These are phyloP conservation scores for Graphiopsis chlorocephala DNA, from an alignment of 2,329 filamentous ascomycete genomes.

Conservation along the genomic window DNA sequence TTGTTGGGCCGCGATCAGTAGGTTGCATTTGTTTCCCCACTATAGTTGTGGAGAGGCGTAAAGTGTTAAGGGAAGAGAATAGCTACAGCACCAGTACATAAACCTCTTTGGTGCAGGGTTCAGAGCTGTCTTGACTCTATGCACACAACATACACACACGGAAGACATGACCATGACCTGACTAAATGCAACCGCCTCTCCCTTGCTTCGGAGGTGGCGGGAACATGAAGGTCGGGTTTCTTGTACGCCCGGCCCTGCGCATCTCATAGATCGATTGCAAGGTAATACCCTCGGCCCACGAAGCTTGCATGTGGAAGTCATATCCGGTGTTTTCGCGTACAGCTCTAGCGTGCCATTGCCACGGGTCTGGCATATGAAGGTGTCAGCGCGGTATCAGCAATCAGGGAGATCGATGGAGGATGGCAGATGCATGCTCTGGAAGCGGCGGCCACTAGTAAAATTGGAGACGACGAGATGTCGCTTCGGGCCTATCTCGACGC, in stretches of 20 bases:
- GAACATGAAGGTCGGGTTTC: neutral
- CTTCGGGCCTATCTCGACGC: conserved; percentile 4
- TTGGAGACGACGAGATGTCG: neutral
- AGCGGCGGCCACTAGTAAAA: neutral
- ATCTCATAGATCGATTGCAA: neutral
- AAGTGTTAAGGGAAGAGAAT: neutral
- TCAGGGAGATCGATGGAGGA: neutral
- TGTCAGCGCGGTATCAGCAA: neutral
- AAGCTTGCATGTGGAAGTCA: conserved; percentile 7
- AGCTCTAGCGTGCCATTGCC: conserved; percentile 1
- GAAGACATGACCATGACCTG: neutral
- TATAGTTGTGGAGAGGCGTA: neutral
- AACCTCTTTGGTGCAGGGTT: neutral
- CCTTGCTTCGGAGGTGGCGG: conserved; percentile 4
- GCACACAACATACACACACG: neutral
- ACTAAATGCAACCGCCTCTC: neutral
- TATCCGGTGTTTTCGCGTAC: conserved; percentile 5
- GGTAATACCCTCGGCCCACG: neutral
- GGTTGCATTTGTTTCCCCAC: neutral
- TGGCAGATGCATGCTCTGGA: neutral
- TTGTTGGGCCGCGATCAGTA: conserved; percentile 2
- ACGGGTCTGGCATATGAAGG: neutral
- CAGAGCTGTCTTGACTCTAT: neutral
- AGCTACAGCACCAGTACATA: neutral
- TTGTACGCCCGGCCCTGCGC: neutral